Evolutionary conservation across 345 rosid species (phyloP), one percentile per base, ranked within the genome.

Genomic region (Turritis glabra): DNA sequence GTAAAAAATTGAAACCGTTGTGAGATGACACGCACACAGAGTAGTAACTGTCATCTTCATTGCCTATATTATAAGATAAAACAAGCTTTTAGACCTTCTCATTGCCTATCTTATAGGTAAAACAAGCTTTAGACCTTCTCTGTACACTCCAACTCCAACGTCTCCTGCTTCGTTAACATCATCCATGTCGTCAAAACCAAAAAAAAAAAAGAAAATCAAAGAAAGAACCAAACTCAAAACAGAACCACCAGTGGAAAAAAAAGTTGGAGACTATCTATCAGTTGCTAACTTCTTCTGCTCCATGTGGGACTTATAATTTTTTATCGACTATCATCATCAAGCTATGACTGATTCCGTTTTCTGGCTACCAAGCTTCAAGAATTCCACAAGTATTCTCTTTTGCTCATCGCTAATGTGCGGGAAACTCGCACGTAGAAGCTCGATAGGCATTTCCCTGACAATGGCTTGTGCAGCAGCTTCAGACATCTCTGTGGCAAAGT

Each of bases 381-480:
- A 89, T 47, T 89, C 97, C 80, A 82, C 68, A 35, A 93, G 66
- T 62, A 89, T 75, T 84, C 86, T 90, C 73, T 85, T 93, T 82
- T 80, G 83, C 57, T 89, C 96, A 50, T 81, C 82, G 2, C 63
- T 63, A 2, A 89, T 88, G 77, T 88, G 98, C 10, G 98, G 97
- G 63, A 85, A 86, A 75, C 88, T 85, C 12, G 89, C 86, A 2
- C 89, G 91, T 56, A 91, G 71, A 41, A 93, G 92, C 71, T 91
- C 97, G 55, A 93, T 71, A 0, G 97, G 97, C 85, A 93, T 81
- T 77, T 93, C 97, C 80, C 83, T 81, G 82, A 84, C 90, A 32
- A 93, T 88, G 61, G 96, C 92, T 79, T 84, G 86, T 15, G 90
- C 83, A 15, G 89, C 90, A 26, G 55, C 54, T 56, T 89, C 92